Conservation (phyloP, 176 grass and related monocot species). For the Alloteropsis semialata region DNA sequence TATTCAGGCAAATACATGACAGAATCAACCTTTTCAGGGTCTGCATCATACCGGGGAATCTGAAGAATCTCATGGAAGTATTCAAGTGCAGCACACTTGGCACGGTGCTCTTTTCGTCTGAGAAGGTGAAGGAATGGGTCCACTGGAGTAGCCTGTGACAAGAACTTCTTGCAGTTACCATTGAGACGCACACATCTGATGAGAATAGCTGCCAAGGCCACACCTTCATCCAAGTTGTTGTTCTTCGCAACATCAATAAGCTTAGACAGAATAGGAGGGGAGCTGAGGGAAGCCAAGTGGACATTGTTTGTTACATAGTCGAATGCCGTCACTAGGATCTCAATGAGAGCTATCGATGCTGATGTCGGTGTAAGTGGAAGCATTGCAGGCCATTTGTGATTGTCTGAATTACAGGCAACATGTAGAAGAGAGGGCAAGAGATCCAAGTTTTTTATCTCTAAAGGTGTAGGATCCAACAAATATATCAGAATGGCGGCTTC, state of each 20-base stretch:
- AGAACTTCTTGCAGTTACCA: slow-evolving; percentile 92
- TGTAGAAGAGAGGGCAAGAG: slow-evolving; percentile 79
- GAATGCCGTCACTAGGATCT: slow-evolving; percentile 92
- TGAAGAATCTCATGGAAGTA: slow-evolving; percentile 98
- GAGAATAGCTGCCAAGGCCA: slow-evolving; percentile 86
- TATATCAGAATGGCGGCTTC: slow-evolving; percentile 96
- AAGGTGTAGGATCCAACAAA: slow-evolving; percentile 87
- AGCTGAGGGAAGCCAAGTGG: slow-evolving; percentile 83
- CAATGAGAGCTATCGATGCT: slow-evolving; percentile 96
- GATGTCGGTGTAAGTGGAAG: slow-evolving; percentile 87
- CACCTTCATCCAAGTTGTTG: slow-evolving; percentile 85
- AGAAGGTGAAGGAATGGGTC: slow-evolving; percentile 90
- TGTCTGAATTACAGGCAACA: slow-evolving; percentile 70
- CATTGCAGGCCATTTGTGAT: slow-evolving; percentile 44
- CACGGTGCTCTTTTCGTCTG: slow-evolving; percentile 64
- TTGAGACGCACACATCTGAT: slow-evolving; percentile 80
- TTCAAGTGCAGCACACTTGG: slow-evolving; percentile 76
- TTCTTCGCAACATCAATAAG: slow-evolving; percentile 81
- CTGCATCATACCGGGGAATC: slow-evolving; percentile 68
- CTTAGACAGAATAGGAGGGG: slow-evolving; percentile 72
- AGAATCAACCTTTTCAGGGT: slow-evolving; percentile 18
- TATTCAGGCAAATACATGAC: slow-evolving; percentile 20
- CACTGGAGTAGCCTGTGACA: slow-evolving; percentile 91
- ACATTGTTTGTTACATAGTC: slow-evolving; percentile 99
- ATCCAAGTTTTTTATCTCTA: slow-evolving; percentile 79